Evolutionary conservation across 2,329 filamentous ascomycete species (phyloP).

Genomic region (Xylaria sp.): DNA sequence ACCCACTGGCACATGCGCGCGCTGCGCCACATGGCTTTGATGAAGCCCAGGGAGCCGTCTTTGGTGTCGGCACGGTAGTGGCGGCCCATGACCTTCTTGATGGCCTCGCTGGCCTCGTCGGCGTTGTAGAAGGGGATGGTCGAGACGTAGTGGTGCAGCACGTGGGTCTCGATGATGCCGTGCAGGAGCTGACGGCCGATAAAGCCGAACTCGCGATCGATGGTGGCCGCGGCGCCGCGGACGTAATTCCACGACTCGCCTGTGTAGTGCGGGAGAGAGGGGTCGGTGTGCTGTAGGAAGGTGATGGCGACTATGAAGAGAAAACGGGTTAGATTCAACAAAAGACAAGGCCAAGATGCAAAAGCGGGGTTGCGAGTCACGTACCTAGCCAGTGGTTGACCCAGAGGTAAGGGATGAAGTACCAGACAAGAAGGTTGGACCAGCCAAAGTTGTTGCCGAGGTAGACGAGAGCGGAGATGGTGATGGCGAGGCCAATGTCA

Average conservation of each 20-base stretch:
- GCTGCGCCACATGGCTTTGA: slow-evolving; percentile 82
- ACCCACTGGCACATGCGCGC: slow-evolving; percentile 96
- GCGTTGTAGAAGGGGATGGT: slow-evolving; percentile 97
- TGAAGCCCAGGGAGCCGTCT: slow-evolving; percentile 83
- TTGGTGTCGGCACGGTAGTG: slow-evolving; percentile 89
- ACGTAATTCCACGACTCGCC: slow-evolving; percentile 89
- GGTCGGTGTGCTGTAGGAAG: slow-evolving; percentile 96
- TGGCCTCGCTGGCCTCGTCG: slow-evolving; percentile 92
- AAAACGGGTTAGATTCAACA: slow-evolving; percentile 43
- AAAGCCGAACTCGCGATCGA: slow-evolving; percentile 97
- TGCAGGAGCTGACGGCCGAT: slow-evolving; percentile 90
- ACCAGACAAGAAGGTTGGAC: slow-evolving; percentile 91
- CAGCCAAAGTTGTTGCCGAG: slow-evolving; percentile 83
- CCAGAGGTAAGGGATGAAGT: slow-evolving; percentile 94
- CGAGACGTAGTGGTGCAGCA: slow-evolving; percentile 96
- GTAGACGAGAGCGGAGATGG: slow-evolving; percentile 68
- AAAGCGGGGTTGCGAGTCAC: slow-evolving; percentile 49
- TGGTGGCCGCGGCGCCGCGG: slow-evolving; percentile 92
- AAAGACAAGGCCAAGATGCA: not conserved
- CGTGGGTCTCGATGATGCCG: slow-evolving; percentile 97
- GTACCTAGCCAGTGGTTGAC: slow-evolving; percentile 99
- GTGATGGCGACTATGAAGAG: slow-evolving; percentile 88
- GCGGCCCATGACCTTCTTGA: slow-evolving; percentile 92
- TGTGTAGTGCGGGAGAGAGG: slow-evolving; percentile 90
- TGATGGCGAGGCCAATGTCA: slow-evolving; percentile 81